Evolutionary conservation across 257 asterid genomes (phyloP).

Genomic region (Euphrasia confusa): DNA sequence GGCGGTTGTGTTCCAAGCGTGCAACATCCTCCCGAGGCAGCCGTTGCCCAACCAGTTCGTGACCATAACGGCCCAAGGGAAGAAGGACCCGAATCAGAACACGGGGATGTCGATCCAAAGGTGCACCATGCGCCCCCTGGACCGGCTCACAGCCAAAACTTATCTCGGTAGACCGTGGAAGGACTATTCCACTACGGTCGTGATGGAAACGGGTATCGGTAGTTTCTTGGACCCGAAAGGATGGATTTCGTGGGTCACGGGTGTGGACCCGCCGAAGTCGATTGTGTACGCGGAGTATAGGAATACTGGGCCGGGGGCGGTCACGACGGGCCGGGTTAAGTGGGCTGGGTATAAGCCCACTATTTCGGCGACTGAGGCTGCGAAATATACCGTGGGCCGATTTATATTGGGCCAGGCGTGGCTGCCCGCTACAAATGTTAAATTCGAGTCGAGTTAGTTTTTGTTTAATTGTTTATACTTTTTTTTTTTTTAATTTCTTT

Average conservation of each 20-base stretch:
- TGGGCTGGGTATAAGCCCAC: slow-evolving; percentile 67
- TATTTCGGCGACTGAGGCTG: slow-evolving; percentile 40
- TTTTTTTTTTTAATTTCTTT: neutral
- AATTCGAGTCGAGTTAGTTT: slow-evolving; percentile 35
- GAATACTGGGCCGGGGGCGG: slow-evolving; percentile 64
- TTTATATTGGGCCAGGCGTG: slow-evolving; percentile 56
- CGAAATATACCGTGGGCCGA: slow-evolving; percentile 44
- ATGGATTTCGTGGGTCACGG: slow-evolving; percentile 57
- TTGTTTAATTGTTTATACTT: neutral
- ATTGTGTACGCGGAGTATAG: slow-evolving; percentile 60
- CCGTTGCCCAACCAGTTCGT: slow-evolving; percentile 66
- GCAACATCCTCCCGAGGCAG: slow-evolving; percentile 71
- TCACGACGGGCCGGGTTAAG: slow-evolving; percentile 37
- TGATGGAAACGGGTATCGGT: slow-evolving; percentile 52
- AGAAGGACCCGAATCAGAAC: slow-evolving; percentile 69
- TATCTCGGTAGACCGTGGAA: slow-evolving; percentile 89
- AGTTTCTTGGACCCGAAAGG: slow-evolving; percentile 55
- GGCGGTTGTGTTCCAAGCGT: slow-evolving; percentile 60
- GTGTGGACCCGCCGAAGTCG: slow-evolving; percentile 49
- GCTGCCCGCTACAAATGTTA: slow-evolving; percentile 50
- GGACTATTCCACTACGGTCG: slow-evolving; percentile 49
- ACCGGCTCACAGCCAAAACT: slow-evolving; percentile 41
- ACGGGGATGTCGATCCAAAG: slow-evolving; percentile 68
- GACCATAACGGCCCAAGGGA: slow-evolving; percentile 87
- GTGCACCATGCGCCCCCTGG: slow-evolving; percentile 46